Percentiles rank a stretch among this genome's conserved stretches.
These are phyloP conservation scores for Fusarium nodosum DNA, from an alignment of 2,329 filamentous ascomycete genomes.

Conservation along the genomic window DNA sequence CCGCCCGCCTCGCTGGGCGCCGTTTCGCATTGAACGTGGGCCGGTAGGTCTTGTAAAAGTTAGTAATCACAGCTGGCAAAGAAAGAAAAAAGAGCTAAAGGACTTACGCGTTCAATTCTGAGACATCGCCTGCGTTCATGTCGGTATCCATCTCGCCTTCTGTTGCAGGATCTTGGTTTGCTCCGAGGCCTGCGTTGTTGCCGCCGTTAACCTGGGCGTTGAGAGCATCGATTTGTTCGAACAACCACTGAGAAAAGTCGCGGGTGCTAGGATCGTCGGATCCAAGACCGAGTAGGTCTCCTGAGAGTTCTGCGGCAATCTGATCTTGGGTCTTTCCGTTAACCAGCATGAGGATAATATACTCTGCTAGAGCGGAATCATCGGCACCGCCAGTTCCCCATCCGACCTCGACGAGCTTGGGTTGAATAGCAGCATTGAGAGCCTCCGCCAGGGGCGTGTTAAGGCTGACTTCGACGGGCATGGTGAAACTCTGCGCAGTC, in stretches of 20 bases:
- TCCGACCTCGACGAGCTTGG: constrained; percentile 91
- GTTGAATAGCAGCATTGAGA: constrained; percentile 84
- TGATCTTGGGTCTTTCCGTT: constrained; percentile 95
- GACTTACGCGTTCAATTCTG: constrained; percentile 72
- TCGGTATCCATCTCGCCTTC: constrained; percentile 73
- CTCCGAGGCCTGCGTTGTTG: constrained; percentile 49
- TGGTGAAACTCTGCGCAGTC: constrained; percentile 58
- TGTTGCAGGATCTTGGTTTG: constrained; percentile 54
- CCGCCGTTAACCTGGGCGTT: constrained; percentile 72
- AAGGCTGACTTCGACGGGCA: constrained; percentile 82
- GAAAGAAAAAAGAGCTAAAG: background rate
- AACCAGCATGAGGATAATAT: constrained; percentile 96
- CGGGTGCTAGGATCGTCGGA: constrained; percentile 86
- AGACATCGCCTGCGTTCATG: constrained; percentile 72
- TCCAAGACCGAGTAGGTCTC: constrained; percentile 84
- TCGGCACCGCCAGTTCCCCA: constrained; percentile 86
- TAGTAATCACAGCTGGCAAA: constrained; percentile 51
- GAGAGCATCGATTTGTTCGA: constrained; percentile 81
- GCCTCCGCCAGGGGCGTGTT: constrained; percentile 88
- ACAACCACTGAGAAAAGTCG: constrained; percentile 94
- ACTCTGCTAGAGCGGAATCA: constrained; percentile 90
- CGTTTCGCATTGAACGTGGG: constrained; percentile 91
- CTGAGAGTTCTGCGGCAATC: constrained; percentile 88
- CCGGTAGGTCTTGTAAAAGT: constrained; percentile 81
- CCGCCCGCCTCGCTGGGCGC: constrained; percentile 69